phyloP scores from a whole-genome alignment of 345 rosid genomes.

The Psidium friedrichsthalianum region DNA sequence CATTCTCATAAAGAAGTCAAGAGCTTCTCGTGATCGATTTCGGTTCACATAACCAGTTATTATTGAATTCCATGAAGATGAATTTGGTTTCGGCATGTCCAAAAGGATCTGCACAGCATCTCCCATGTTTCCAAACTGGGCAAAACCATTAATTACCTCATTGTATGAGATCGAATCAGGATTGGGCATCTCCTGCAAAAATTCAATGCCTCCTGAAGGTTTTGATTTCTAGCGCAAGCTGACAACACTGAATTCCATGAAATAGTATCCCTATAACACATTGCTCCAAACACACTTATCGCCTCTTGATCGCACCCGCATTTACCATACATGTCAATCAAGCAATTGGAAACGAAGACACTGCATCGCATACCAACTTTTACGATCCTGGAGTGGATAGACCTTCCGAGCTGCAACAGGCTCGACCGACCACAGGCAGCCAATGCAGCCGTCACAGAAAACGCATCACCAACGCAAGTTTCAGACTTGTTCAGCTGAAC shows the following conservation, averaged over 20 bases:
- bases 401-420: conserved; percentile 23
- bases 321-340: conserved; percentile 84
- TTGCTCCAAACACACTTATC: conserved; percentile 26
- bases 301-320: conserved; percentile 52
- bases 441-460: conserved; percentile 53
- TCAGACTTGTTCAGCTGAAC: conserved; percentile 37
- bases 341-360: conserved; percentile 48
- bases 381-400: conserved; percentile 50
- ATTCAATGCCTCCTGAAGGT: conserved; percentile 38
- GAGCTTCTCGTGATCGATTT: conserved; percentile 33
- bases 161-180: conserved; percentile 71
- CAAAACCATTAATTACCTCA: conserved; percentile 50
- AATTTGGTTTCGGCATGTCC: conserved; percentile 42
- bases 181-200: conserved; percentile 42
- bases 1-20: conserved; percentile 45
- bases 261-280: conserved; percentile 46
- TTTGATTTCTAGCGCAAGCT: conserved; percentile 53
- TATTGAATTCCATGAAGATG: conserved; percentile 84
- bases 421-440: conserved; percentile 47
- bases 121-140: conserved; percentile 44
- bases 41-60: conserved; percentile 57
- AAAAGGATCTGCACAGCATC: conserved; percentile 35
- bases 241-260: conserved; percentile 80
- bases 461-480: conserved; percentile 29
- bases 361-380: conserved; percentile 37